Evolutionary conservation across 2,329 filamentous ascomycete genomes (phyloP), one percentile per base, ranked within the genome.

Genomic region (Trichoderma pleuroti): DNA sequence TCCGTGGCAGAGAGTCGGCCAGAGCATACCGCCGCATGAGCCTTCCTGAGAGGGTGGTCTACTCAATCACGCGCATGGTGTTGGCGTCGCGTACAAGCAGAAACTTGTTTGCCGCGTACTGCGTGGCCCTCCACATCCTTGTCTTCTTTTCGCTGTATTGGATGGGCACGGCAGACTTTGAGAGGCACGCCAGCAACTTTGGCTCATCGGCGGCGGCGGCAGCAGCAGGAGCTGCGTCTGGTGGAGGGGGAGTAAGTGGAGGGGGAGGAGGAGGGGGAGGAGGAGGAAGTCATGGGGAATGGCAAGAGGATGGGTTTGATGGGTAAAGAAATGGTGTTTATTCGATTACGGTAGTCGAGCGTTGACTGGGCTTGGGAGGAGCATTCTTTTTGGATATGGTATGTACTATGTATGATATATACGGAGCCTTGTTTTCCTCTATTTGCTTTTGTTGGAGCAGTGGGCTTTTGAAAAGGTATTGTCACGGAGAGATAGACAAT

Each of bases 21-120:
- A 87, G 97, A 61, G 96, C 95, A 1, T 94, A 97, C 81, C 93
- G 94, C 77, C 90, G 94, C 54, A 97, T 99, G 94, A 95, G 91
- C 76, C 83, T 98, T 10, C 94, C 94, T 0, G 96, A 99, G 81
- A 87, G 96, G 49, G 88, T 93, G 61, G 92, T 99, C 5, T 97
- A 97, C 81, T 94, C 94, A 39, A 87, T 98, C 67, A 97, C 95
- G 60, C 88, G 94, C 70, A 93, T 97, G 83, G 93, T 99, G 60
- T 85, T 99, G 73, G 93, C 94, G 65, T 97, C 94, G 60, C 86
- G 96, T 72, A 93, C 92, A 32, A 98, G 94, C 82, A 88, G 97
- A 73, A 99, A 98, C 80, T 80, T 99, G 71, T 99, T 99, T 81
- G 96, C 94, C 0, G 90, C 88, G 12, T 99, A 99, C 81, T 97